Evolutionary conservation across 306 rosid genomes (phyloP).

Genomic region (Inga oerstediana): DNA sequence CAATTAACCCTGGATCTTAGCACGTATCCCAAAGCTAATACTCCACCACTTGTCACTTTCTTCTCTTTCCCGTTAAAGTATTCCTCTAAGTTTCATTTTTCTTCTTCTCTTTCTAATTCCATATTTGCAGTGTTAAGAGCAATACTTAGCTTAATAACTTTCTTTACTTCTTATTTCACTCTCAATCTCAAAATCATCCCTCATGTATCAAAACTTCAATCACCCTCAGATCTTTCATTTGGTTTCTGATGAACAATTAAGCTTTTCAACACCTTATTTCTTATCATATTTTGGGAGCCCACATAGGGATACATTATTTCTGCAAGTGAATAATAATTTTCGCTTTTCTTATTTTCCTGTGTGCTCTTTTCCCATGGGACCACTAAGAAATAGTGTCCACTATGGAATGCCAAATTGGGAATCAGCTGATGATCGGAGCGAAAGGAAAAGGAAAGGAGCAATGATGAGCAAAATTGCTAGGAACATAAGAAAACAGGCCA

Average conservation of each 20-base stretch:
- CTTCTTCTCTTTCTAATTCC: background rate
- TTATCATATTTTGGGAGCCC: background rate
- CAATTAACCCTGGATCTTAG: background rate
- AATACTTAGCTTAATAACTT: too few relatives aligned
- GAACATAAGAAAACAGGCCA: constrained; percentile 42
- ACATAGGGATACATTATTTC: background rate
- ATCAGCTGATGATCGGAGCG: background rate
- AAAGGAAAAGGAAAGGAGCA: constrained; percentile 30
- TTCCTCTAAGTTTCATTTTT: background rate
- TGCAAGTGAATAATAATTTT: background rate
- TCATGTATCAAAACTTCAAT: background rate
- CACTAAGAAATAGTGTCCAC: background rate
- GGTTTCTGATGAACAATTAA: background rate
- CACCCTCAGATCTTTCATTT: background rate
- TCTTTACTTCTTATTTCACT: background rate
- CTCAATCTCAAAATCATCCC: background rate
- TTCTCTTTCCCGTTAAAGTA: too few relatives aligned
- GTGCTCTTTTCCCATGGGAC: background rate
- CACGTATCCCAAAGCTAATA: background rate
- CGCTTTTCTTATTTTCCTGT: background rate
- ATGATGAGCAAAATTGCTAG: constrained; percentile 44
- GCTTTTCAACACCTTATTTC: background rate
- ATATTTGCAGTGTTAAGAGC: background rate
- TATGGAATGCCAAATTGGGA: background rate
- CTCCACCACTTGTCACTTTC: background rate